A percentile compares a stretch with the other conserved stretches of the same genome.
These are phyloP conservation scores for Zygosaccharomyces sapae DNA, from an alignment of 1,139 yeast species.

Conservation along the genomic window DNA sequence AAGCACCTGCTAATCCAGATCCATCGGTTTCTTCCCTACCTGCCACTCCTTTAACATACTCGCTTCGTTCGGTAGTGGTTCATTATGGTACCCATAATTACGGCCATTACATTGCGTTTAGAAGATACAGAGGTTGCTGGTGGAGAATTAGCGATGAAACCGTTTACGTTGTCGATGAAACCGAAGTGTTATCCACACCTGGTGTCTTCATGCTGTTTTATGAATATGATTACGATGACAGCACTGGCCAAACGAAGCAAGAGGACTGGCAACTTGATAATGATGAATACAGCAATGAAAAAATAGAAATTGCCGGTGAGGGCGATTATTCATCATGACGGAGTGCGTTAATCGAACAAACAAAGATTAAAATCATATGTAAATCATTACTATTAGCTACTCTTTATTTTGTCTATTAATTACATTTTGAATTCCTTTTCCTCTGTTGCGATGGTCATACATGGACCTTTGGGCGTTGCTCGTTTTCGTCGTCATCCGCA, in stretches of 20 bases:
- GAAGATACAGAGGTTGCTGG: constrained; percentile 80
- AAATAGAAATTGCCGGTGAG: constrained; percentile 16
- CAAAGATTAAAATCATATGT: background rate
- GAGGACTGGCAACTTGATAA: constrained; percentile 26
- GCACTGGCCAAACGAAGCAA: constrained; percentile 33
- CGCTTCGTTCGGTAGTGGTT: constrained; percentile 76
- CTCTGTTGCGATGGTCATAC: constrained; percentile 17
- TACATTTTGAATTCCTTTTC: constrained; percentile 12
- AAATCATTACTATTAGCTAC: background rate
- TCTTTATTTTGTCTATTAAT: background rate
- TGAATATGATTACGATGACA: constrained; percentile 51
- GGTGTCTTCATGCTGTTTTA: constrained; percentile 93
- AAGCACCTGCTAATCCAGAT: background rate
- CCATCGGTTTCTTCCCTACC: constrained; percentile 30
- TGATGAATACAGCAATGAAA: constrained; percentile 20
- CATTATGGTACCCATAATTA: constrained; percentile 94
- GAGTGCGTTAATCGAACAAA: background rate
- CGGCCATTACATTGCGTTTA: constrained; percentile 88
- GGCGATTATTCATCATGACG: background rate
- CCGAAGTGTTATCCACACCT: constrained; percentile 72
- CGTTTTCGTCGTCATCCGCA: constrained; percentile 24
- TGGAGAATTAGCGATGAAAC: constrained; percentile 93
- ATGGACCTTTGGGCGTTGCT: constrained; percentile 15
- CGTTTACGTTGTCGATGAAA: constrained; percentile 72
- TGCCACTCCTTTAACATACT: constrained; percentile 50